Percentiles rank a stretch among this genome's conserved stretches.
Evolutionary conservation across 2,329 filamentous ascomycete species (phyloP).

Genomic region (Aureobasidium sp.): DNA sequence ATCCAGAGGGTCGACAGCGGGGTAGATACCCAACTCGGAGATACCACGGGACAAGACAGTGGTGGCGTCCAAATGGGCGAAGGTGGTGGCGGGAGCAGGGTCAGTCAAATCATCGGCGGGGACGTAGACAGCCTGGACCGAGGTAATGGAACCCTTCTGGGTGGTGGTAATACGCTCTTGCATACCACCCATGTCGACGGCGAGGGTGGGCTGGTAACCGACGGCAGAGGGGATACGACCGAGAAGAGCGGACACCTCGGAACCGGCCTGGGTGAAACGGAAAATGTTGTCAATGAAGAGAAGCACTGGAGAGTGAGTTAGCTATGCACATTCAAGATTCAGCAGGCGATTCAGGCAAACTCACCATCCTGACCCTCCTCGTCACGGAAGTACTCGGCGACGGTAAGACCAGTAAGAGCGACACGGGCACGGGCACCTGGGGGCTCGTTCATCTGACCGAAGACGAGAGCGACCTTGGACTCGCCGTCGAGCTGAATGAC

Average conservation of each 20-base stretch:
- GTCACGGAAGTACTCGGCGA: constrained; percentile 78
- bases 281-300: constrained; percentile 99
- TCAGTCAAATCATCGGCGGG: constrained; percentile 99
- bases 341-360: constrained; percentile 22
- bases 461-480: constrained; percentile 98
- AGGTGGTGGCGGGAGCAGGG: constrained; percentile 97
- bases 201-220: constrained; percentile 98
- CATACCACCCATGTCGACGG: constrained; percentile 98
- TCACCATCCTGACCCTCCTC: constrained; percentile 78
- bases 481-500: constrained; percentile 99
- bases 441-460: constrained; percentile 99
- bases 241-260: constrained; percentile 97
- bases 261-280: constrained; percentile 99
- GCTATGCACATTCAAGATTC: background rate
- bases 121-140: constrained; percentile 99
- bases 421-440: constrained; percentile 99
- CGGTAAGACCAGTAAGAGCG: constrained; percentile 68
- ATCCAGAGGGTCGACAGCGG: constrained; percentile 98
- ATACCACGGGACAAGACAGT: constrained; percentile 99
- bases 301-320: constrained; percentile 52
- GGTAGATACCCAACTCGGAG: constrained; percentile 99
- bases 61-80: constrained; percentile 99
- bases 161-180: constrained; percentile 99
- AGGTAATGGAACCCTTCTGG: constrained; percentile 98
- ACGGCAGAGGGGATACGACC: constrained; percentile 99